Conservation (phyloP, 2,329 filamentous ascomycete genomes). For the Hysterium pulicare region DNA sequence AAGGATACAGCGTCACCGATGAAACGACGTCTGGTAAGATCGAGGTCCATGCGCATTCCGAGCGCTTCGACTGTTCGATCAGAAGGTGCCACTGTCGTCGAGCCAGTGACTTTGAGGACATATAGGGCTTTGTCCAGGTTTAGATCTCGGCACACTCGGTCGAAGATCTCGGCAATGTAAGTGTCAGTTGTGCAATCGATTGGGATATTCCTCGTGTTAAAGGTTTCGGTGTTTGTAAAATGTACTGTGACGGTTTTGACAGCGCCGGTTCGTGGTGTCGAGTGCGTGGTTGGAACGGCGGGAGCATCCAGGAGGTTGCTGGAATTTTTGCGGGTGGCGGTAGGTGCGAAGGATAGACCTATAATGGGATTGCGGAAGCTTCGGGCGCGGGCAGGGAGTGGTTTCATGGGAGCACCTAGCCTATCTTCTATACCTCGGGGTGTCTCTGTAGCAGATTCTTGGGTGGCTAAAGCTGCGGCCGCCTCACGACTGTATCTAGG, state of each 20-base stretch:
- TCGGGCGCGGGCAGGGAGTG: conserved; percentile 34
- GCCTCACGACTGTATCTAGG: conserved; percentile 62
- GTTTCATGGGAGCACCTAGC: conserved; percentile 21
- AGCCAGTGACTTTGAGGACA: conserved; percentile 72
- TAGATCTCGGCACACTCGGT: conserved; percentile 72
- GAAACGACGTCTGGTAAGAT: conserved; percentile 72
- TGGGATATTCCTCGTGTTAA: conserved; percentile 67
- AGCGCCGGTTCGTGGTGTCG: conserved; percentile 59
- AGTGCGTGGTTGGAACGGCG: conserved; percentile 40
- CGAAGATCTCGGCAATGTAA: conserved; percentile 78
- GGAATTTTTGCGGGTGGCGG: conserved; percentile 46
- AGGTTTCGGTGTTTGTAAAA: conserved; percentile 66
- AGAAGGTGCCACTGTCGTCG: conserved; percentile 69
- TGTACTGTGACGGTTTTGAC: conserved; percentile 70
- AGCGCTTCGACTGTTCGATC: conserved; percentile 78
- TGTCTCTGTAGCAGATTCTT: conserved; percentile 24
- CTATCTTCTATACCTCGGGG: background rate
- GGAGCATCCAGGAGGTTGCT: conserved; percentile 44
- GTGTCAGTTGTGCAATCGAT: conserved; percentile 77
- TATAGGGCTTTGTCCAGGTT: conserved; percentile 76
- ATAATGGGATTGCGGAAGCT: conserved; percentile 51
- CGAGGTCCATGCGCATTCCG: conserved; percentile 70
- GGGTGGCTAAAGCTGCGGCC: conserved; percentile 24
- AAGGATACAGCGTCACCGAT: conserved; percentile 70
- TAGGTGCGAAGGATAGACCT: conserved; percentile 46